Evolutionary conservation across 352 stramenopile species (phyloP).

Genomic region (Blastocystis sp.): DNA sequence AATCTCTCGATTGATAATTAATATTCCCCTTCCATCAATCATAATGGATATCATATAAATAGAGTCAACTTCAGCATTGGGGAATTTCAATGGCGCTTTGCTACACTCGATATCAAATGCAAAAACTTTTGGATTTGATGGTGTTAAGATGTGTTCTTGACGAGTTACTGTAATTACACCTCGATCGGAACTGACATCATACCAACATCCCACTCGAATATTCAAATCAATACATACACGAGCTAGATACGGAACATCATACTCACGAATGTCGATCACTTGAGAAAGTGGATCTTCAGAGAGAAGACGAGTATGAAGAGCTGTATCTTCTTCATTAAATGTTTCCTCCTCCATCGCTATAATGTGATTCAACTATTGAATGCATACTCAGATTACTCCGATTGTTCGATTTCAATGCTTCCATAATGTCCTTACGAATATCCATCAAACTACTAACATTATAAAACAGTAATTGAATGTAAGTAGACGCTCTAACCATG

Average conservation of each 20-base stretch:
- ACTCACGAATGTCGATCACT: conserved; percentile 86
- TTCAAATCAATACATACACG: conserved; percentile 87
- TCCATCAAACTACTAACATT: conserved; percentile 70
- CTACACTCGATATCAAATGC: conserved; percentile 99
- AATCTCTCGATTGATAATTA: conserved; percentile 91
- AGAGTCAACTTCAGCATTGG: conserved; percentile 85
- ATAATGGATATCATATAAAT: conserved; percentile 99
- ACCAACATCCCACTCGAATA: conserved; percentile 91
- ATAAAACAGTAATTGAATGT: conserved; percentile 79
- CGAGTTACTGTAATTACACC: conserved; percentile 63
- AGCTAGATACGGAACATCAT: conserved; percentile 94
- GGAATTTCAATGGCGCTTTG: conserved; percentile 96
- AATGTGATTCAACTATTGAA: neutral
- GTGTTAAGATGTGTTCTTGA: conserved; percentile 65
- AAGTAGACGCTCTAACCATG: conserved; percentile 22
- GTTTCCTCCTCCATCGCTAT: conserved; percentile 1
- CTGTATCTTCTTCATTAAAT: neutral
- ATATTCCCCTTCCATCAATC: conserved; percentile 84
- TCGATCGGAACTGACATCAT: conserved; percentile 78
- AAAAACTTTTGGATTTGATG: conserved; percentile 82
- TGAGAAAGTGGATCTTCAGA: conserved; percentile 30
- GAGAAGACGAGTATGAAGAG: neutral
- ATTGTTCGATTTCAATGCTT: conserved; percentile 67
- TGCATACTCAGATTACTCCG: neutral
- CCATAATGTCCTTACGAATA: conserved; percentile 66